phyloP scores from a whole-genome alignment of 140 eudicot species.

The Senecio squalidus region DNA sequence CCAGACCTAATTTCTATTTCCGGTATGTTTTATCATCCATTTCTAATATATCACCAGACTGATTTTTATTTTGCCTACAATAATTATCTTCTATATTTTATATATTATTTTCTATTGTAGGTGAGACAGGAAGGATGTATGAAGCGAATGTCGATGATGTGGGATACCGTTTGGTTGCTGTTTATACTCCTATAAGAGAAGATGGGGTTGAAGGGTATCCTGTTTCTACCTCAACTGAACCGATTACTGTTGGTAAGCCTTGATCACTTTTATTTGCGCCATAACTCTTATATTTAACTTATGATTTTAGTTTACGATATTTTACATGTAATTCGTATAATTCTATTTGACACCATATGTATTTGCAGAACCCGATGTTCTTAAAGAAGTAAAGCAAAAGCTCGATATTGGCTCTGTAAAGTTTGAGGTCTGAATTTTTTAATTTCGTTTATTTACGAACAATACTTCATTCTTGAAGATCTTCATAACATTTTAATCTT shows the following conservation, averaged over 20 bases:
- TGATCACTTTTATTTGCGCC: neutral
- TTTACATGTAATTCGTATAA: neutral
- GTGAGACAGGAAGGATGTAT: constrained; percentile 97
- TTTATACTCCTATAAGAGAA: constrained; percentile 92
- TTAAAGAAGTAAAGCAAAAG: constrained; percentile 88
- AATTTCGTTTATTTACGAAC: neutral
- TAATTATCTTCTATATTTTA: too few relatives aligned
- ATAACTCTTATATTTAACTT: neutral
- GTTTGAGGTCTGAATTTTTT: constrained; percentile 63
- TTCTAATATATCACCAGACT: neutral
- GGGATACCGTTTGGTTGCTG: constrained; percentile 87
- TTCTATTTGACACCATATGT: neutral
- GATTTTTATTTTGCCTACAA: too few relatives aligned
- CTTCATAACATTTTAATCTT: constrained; percentile 7
- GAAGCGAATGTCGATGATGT: constrained; percentile 99
- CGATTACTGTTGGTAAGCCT: constrained; percentile 77
- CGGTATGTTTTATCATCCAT: constrained; percentile 41
- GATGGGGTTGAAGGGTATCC: constrained; percentile 93
- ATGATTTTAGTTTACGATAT: neutral
- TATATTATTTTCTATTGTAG: constrained; percentile 36
- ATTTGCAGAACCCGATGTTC: constrained; percentile 90
- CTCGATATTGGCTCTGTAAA: constrained; percentile 86
- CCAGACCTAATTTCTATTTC: constrained; percentile 93
- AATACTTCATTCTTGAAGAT: neutral
- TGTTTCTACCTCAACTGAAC: constrained; percentile 92